Percentiles rank a stretch among this genome's conserved stretches.
phyloP scores from a whole-genome alignment of 768 basidiomycete species.

The Strobilomyces echinocephalus region DNA sequence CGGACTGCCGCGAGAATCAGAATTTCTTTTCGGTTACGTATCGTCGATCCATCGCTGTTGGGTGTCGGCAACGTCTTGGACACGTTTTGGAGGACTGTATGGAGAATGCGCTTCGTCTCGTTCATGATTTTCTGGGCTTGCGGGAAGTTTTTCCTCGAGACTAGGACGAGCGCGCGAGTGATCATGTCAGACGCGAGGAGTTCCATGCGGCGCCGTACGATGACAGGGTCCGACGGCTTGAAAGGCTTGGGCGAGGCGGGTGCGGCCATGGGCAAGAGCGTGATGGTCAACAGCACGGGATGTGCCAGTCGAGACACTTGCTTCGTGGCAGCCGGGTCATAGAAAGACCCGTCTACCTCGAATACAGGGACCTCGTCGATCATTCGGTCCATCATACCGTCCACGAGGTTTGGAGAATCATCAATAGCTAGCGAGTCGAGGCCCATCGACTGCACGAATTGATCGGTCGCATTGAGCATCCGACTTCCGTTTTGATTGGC shows the following conservation, averaged over 20 bases:
- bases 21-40: slow-evolving; percentile 74
- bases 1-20: slow-evolving; percentile 68
- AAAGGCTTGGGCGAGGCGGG: slow-evolving; percentile 33
- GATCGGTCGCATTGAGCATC: slow-evolving; percentile 77
- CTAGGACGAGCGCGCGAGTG: slow-evolving; percentile 86
- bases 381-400: slow-evolving; percentile 94
- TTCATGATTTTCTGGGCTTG: slow-evolving; percentile 88
- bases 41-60: slow-evolving; percentile 39
- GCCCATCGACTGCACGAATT: slow-evolving; percentile 83
- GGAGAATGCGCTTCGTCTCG: slow-evolving; percentile 89
- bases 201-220: slow-evolving; percentile 94
- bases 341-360: slow-evolving; percentile 94
- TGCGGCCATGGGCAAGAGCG: slow-evolving; percentile 59
- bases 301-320: slow-evolving; percentile 85
- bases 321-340: slow-evolving; percentile 81
- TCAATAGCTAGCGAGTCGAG: slow-evolving; percentile 70
- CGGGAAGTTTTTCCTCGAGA: slow-evolving; percentile 83
- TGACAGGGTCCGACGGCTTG: slow-evolving; percentile 71
- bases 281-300: slow-evolving; percentile 92
- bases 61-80: slow-evolving; percentile 67
- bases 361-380: slow-evolving; percentile 97
- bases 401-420: slow-evolving; percentile 66
- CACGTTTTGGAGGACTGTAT: slow-evolving; percentile 84
- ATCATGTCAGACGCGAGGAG: slow-evolving; percentile 97
- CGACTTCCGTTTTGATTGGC: slow-evolving; percentile 14